Evolutionary conservation across 177 flowering plant genomes (phyloP).

Genomic region (Vitis hybrid): DNA sequence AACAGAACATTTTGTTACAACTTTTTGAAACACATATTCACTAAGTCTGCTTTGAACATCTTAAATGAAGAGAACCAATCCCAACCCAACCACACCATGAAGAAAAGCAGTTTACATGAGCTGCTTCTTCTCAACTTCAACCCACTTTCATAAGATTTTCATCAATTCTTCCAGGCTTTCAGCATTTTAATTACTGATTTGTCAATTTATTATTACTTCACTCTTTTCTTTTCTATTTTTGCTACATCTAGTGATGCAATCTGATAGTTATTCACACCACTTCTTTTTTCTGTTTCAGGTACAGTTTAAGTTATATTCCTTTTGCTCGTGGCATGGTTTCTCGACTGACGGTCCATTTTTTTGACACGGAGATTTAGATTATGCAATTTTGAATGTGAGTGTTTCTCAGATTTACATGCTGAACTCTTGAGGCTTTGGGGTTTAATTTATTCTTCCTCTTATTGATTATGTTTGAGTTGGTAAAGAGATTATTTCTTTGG

Average conservation of each 20-base stretch:
- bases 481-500: neutral
- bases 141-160: no score
- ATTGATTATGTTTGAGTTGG: neutral
- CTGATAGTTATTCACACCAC: neutral
- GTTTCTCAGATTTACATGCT: neutral
- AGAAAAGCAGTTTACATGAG: no score
- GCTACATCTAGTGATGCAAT: neutral
- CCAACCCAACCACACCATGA: no score
- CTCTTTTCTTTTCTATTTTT: neutral
- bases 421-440: neutral
- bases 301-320: slow-evolving; percentile 89
- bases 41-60: no score
- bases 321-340: slow-evolving; percentile 87
- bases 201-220: no score
- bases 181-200: no score
- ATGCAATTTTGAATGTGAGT: slow-evolving; percentile 1
- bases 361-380: slow-evolving; percentile 70
- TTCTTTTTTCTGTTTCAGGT: slow-evolving; percentile 52
- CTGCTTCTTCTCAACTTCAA: no score
- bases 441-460: neutral
- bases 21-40: no score
- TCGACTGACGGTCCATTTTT: slow-evolving; percentile 55
- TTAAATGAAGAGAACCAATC: no score
- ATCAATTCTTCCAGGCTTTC: no score
- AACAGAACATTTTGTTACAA: no score